phyloP scores from a whole-genome alignment of 768 basidiomycete species.

The Boletus coccyginus region DNA sequence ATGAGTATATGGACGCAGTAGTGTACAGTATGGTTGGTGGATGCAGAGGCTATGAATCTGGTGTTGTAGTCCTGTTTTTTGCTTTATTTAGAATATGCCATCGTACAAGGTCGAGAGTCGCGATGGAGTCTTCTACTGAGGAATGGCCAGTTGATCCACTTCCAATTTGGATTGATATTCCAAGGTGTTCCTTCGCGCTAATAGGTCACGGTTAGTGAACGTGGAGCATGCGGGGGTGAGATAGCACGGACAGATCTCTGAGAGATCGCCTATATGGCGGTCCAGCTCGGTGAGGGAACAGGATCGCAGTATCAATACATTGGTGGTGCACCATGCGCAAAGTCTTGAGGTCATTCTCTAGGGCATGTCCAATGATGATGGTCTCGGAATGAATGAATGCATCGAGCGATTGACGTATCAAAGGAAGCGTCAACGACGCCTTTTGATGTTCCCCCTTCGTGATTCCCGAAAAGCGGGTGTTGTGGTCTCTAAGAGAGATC shows the following conservation, averaged over 20 bases:
- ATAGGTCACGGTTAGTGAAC: slow-evolving; percentile 8
- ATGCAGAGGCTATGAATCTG: slow-evolving; percentile 12
- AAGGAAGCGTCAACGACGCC: slow-evolving; percentile 65
- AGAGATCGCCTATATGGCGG: slow-evolving; percentile 75
- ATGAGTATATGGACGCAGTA: background rate
- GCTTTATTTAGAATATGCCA: slow-evolving; percentile 72
- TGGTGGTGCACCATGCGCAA: slow-evolving; percentile 82
- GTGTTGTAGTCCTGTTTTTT: slow-evolving; percentile 28
- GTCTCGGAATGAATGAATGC: slow-evolving; percentile 74
- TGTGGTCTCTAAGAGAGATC: slow-evolving; percentile 65
- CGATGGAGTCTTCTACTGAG: slow-evolving; percentile 84
- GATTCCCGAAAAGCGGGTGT: slow-evolving; percentile 88
- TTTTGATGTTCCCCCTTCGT: slow-evolving; percentile 53
- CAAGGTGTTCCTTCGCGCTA: slow-evolving; percentile 82
- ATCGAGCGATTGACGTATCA: slow-evolving; percentile 67
- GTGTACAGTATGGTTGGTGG: background rate
- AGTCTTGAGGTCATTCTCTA: slow-evolving; percentile 94
- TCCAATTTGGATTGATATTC: slow-evolving; percentile 78
- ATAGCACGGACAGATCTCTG: slow-evolving; percentile 64
- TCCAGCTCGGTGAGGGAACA: slow-evolving; percentile 86
- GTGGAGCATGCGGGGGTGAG: background rate
- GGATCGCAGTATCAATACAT: slow-evolving; percentile 82
- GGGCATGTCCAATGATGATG: slow-evolving; percentile 83
- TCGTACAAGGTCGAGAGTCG: slow-evolving; percentile 84
- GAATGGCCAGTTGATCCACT: slow-evolving; percentile 79